Evolutionary conservation across 345 rosid species (phyloP), one percentile per base, ranked within the genome.

Genomic region (Lepidium didymum): DNA sequence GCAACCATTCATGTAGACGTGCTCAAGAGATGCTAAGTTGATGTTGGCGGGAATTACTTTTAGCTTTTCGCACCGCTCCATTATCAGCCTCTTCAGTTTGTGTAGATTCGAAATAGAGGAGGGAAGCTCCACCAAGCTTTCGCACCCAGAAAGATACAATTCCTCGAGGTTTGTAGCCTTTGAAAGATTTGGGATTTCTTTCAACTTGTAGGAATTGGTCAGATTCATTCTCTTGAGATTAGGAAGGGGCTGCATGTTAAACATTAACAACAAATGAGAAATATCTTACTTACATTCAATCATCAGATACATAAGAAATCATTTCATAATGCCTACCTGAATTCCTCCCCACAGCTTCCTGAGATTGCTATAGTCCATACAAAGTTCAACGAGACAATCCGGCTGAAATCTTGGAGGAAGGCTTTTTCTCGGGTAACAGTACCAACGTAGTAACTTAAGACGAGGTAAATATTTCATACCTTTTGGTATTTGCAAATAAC

Each of bases 321-420:
- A 3, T 56, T 34, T 35, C 15, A 58, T 19, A 41, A 29, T 29
- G 41, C 54, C 4, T 41, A 80, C 81, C 72, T 71, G 56, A 6
- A 11, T 37, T 58, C 69, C 68, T 31, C 4, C 29, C 81, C 80
- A 81, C 0, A 81, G 68, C 19, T 67, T 45, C 52, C 73, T 15
- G 1, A 80, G 36, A 0, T 41, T 14, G 62, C 81, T 51, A 0
- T n/a, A 0, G 0, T 51, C 0, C 43, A 76, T 18, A 13, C 7
- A 7, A 5, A 73, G 42, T 18, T 56, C 40, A 0, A 68, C 57
- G 15, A 55, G 61, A 3, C 50, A 12, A 1, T 68, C 56, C 0
- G 53, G 46, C 6, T 23, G 4, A 31, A 63, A 67, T 8, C 1
- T 27, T 31, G 40, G 4, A 23, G 80, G 74, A 16, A 77, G 41